These are phyloP conservation scores for Closterium sp. DNA, from an alignment of 139 green algal species.

Conservation along the genomic window DNA sequence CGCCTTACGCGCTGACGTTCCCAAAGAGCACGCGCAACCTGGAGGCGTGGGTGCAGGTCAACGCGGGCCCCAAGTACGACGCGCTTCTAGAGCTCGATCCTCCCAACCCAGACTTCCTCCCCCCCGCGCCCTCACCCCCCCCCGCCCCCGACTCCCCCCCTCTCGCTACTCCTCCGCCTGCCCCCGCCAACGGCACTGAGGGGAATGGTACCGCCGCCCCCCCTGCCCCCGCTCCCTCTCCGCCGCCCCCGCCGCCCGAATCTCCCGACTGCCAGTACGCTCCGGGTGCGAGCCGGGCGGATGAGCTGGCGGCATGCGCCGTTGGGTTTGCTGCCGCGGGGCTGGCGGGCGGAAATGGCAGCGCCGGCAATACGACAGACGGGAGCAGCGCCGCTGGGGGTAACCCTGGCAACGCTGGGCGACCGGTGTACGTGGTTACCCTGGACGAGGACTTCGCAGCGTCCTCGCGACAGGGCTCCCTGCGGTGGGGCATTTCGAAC, in stretches of 20 bases:
- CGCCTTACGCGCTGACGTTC: not conserved
- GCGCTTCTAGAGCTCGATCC: not conserved
- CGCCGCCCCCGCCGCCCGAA: not conserved
- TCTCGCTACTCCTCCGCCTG: not conserved
- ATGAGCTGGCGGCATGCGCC: not conserved
- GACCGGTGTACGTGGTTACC: constrained; percentile 1
- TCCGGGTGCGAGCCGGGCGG: not conserved
- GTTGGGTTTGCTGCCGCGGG: not conserved
- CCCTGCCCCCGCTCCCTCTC: too few relatives aligned
- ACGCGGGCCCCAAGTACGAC: not conserved
- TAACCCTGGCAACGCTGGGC: too few relatives aligned
- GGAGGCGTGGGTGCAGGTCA: not conserved
- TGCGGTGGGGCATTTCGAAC: not conserved
- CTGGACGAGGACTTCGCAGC: not conserved
- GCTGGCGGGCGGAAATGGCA: not conserved
- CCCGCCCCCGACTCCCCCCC: not conserved
- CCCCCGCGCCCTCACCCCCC: not conserved
- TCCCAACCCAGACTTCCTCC: not conserved
- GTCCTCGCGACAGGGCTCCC: not conserved
- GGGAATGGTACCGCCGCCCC: not conserved
- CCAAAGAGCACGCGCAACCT: not conserved
- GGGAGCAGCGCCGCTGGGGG: too few relatives aligned
- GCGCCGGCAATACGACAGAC: not conserved
- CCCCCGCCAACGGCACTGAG: not conserved
- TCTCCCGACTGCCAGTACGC: not conserved